Evolutionary conservation across 2,329 filamentous ascomycete genomes (phyloP), one percentile per base, ranked within the genome.

Genomic region (Fusarium palustre): DNA sequence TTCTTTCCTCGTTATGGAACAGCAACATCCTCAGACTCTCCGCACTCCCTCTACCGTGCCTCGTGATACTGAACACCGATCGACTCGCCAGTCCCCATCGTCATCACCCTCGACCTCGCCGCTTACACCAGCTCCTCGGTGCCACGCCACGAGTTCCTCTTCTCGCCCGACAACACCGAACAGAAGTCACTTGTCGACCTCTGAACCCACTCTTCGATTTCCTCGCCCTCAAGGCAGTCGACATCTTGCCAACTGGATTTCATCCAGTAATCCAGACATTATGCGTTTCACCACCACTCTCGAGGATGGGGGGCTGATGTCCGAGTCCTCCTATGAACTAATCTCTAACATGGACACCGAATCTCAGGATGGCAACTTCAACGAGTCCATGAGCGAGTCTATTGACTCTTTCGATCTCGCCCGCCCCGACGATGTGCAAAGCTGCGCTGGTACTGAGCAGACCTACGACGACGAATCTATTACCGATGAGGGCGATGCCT

Each of bases 201-300:
- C 85, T 43, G 81, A 84, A 54, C 85, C 85, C 7, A 82, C 81
- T 30, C 81, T 89, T 46, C 84, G 86, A 59, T 89, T 89, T 58
- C 87, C 87, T 57, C 82, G 80, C 43, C 87, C 87, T 1, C 81
- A 84, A 73, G 87, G 85, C 55, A 88, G 84, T 68, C 81, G 82
- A 57, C 80, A 82, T 50, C 84, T 89, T 41, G 86, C 86, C 72
- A 85, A 86, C 81, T 89, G 86, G 86, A 81, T 89, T 49, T 87
- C 85, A 9, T 84, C 82, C 55, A 88, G 86, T 72, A 83, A 86
- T 31, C 85, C 85, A 54, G 83, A 86, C 78, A 87, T 88, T 67
- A 87, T 87, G 84, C 81, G 81, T 68, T 77, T 81, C 24, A 79
- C 79, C 38, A 78, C 75, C 55, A 79, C 79, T 30, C 80, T 82